Conservation (phyloP, 2,329 filamentous ascomycete species). For the Lasiodiplodia citricola region DNA sequence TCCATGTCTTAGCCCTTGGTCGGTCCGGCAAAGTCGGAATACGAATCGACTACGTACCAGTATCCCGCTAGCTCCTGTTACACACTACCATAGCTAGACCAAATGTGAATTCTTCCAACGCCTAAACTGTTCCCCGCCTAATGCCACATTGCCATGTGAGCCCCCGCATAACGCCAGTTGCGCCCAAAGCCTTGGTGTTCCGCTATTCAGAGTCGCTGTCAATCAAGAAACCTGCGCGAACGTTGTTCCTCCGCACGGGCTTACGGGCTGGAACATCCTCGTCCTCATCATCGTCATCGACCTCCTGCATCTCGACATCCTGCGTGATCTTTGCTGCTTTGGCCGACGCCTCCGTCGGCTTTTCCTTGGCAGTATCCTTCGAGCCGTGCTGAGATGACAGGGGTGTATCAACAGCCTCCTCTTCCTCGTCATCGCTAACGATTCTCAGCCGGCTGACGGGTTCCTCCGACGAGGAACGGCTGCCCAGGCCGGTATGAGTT, state of each 20-base stretch:
- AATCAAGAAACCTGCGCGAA: conserved; percentile 51
- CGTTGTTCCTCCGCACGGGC: conserved; percentile 40
- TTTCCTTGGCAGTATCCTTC: conserved; percentile 30
- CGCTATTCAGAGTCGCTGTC: conserved; percentile 50
- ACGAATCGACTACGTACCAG: conserved; percentile 7
- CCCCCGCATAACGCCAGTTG: conserved; percentile 21
- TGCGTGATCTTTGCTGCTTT: neutral
- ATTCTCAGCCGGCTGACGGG: conserved; percentile 31
- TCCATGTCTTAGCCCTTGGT: conserved; percentile 1
- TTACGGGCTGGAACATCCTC: conserved; percentile 43
- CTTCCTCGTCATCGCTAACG: conserved; percentile 38
- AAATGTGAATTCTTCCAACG: neutral
- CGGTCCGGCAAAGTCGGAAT: conserved; percentile 7
- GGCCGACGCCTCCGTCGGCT: neutral
- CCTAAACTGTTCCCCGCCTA: neutral
- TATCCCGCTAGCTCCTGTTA: neutral
- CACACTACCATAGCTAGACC: neutral
- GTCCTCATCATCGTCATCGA: conserved; percentile 50
- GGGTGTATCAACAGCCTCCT: conserved; percentile 43
- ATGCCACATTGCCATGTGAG: conserved; percentile 1
- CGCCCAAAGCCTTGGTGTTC: neutral
- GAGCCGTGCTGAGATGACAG: conserved; percentile 44
- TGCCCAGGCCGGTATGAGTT: conserved; percentile 35
- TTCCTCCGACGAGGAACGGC: conserved; percentile 36
- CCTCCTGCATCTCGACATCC: conserved; percentile 37